phyloP scores from a whole-genome alignment of 2,329 filamentous ascomycete genomes.

The Paracamarosporium sp. region DNA sequence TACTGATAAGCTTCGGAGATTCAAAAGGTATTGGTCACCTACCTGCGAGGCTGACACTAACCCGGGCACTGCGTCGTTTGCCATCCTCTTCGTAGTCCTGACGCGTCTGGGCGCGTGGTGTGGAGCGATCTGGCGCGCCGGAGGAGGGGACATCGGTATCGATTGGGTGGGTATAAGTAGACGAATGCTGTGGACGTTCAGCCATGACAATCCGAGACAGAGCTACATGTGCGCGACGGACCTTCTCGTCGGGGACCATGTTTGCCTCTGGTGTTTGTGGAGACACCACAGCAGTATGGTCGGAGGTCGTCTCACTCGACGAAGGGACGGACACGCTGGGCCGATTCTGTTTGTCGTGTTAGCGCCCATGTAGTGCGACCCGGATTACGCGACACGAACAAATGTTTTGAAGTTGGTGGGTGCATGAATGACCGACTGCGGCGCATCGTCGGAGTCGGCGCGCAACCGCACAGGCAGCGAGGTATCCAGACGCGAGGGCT shows the following conservation, averaged over 20 bases:
- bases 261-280: conserved; percentile 46
- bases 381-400: conserved; percentile 55
- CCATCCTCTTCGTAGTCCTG: conserved; percentile 71
- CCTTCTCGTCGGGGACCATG: conserved; percentile 46
- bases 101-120: conserved; percentile 82
- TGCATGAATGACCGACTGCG: conserved; percentile 89
- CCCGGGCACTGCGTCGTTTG: conserved; percentile 61
- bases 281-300: conserved; percentile 45
- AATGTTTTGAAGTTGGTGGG: conserved; percentile 83
- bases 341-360: conserved; percentile 36
- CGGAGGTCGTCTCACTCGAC: conserved; percentile 39
- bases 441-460: conserved; percentile 74
- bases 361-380: conserved; percentile 40
- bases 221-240: conserved; percentile 34
- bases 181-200: conserved; percentile 40
- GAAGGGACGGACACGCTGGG: conserved; percentile 35
- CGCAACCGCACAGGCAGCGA: conserved; percentile 45
- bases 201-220: conserved; percentile 27
- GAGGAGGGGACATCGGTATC: conserved; percentile 71
- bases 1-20: conserved; percentile 20
- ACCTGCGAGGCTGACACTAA: conserved; percentile 81
- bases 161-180: conserved; percentile 71
- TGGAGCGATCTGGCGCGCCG: conserved; percentile 65
- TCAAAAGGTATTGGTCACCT: conserved; percentile 29
- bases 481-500: conserved; percentile 56